Conservation (phyloP, 2,329 filamentous ascomycete genomes). For the Xylaria sp. region DNA sequence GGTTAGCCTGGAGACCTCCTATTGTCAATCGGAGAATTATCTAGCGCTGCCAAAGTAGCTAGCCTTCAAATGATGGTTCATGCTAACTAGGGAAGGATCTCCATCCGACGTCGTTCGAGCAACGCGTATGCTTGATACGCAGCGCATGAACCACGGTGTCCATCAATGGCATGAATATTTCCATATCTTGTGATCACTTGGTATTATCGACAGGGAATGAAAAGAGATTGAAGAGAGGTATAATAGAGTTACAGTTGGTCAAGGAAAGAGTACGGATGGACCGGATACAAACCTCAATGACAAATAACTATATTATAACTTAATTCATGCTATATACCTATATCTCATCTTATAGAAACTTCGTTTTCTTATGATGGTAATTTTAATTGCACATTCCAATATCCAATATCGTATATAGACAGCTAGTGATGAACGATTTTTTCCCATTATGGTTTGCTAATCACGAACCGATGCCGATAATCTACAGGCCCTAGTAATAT, state of each 20-base stretch:
- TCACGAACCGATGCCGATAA: background rate
- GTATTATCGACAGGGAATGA: slow-evolving; percentile 70
- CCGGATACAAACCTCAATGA: slow-evolving; percentile 34
- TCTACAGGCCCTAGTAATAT: background rate
- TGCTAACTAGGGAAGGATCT: slow-evolving; percentile 80
- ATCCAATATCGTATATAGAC: slow-evolving; percentile 1
- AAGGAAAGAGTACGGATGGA: slow-evolving; percentile 57
- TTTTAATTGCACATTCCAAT: background rate
- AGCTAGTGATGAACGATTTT: background rate
- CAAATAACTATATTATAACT: slow-evolving; percentile 8
- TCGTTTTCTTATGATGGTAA: background rate
- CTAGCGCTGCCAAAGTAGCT: slow-evolving; percentile 60
- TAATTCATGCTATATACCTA: slow-evolving; percentile 11
- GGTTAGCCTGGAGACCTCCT: slow-evolving; percentile 71
- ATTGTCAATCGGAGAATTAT: slow-evolving; percentile 72
- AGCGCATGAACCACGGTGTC: slow-evolving; percentile 80
- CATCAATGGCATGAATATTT: slow-evolving; percentile 66
- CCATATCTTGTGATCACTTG: slow-evolving; percentile 51
- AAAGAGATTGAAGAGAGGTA: slow-evolving; percentile 65
- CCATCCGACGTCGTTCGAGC: slow-evolving; percentile 72
- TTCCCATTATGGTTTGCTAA: background rate
- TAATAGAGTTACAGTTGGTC: slow-evolving; percentile 61
- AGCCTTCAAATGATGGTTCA: slow-evolving; percentile 70
- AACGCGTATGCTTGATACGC: slow-evolving; percentile 68
- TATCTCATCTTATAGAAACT: background rate